A percentile compares a stretch with the other conserved stretches of the same genome.
phyloP scores from a whole-genome alignment of 768 basidiomycete species.

The Dioszegia crocea region DNA sequence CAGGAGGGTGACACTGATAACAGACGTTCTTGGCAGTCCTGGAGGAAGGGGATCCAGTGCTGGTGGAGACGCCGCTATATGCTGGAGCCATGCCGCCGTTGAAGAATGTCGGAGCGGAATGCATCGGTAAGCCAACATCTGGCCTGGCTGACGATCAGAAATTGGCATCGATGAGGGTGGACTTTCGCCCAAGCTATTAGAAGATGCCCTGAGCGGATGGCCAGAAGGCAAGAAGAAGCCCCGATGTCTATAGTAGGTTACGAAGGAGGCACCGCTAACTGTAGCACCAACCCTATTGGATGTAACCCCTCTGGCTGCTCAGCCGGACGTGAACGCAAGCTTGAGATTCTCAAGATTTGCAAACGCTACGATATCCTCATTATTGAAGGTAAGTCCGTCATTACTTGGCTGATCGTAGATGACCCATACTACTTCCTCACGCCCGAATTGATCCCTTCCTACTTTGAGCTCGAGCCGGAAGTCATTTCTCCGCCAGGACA shows the following conservation, averaged over 20 bases:
- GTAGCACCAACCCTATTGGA: conserved; percentile 55
- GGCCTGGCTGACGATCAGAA: conserved; percentile 55
- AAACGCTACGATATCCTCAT: conserved; percentile 73
- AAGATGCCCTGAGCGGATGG: conserved; percentile 68
- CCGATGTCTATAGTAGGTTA: conserved; percentile 72
- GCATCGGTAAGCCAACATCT: conserved; percentile 42
- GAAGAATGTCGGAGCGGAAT: conserved; percentile 29
- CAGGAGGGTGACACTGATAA: neutral
- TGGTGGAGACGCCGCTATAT: conserved; percentile 62
- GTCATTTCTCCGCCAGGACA: conserved; percentile 64
- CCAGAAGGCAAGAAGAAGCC: conserved; percentile 67
- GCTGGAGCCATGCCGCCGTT: conserved; percentile 50
- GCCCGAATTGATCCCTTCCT: conserved; percentile 60
- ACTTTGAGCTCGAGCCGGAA: conserved; percentile 72
- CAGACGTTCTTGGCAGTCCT: conserved; percentile 69
- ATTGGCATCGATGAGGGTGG: conserved; percentile 72
- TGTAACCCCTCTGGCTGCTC: conserved; percentile 84
- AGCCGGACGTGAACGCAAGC: conserved; percentile 65
- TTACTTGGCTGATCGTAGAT: conserved; percentile 52
- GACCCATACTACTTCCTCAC: conserved; percentile 58
- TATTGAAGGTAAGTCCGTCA: conserved; percentile 63
- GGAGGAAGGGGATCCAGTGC: conserved; percentile 71
- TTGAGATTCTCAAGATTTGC: conserved; percentile 63
- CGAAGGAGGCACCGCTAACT: neutral
- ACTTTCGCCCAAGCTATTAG: conserved; percentile 60